Evolutionary conservation across 1,284 basidiomycete genomes (phyloP), one percentile per base, ranked within the genome.

Genomic region (Ceratobasidium sp.): DNA sequence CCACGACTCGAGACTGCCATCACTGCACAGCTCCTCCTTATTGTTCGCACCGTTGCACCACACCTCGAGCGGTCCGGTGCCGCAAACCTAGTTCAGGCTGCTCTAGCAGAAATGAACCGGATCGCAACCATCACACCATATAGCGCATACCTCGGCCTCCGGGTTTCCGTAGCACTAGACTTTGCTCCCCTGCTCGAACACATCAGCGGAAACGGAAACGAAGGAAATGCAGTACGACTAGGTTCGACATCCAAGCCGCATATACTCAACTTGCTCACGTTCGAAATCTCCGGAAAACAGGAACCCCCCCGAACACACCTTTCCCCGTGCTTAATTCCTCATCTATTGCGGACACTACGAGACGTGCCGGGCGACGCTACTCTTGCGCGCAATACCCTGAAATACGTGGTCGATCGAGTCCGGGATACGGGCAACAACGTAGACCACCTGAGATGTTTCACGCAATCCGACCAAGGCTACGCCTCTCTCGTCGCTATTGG

Each of bases 391-490:
- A 33, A 29, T 3, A 57, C 48, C 44, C 41, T 72, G 19, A 72
- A 72, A 51, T 72, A 72, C 41, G 47, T 72, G 17, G 47, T 53
- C 31, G 57, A 51, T 41, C 69, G 69, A 29, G 56, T 72, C 14
- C 56, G 69, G 19, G 57, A 72, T 24, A 62, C 69, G 14, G 15
- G 50, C 19, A 33, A 47, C 29, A 62, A 44, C 29, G 15, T 29
- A 9, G 57, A 62, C 9, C 51, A 72, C 22, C 29, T 72, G 45
- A 44, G 45, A 41, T 27, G 31, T 17, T 72, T 72, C 36, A 62
- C 57, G 4, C 69, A 53, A 24, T 62, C 69, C n/a, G 57, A 72
- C 41, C 69, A 72, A 51, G 69, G 69, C 7, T 72, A 50, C 47
- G 41, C 69, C 11, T 17, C 45, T 0, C 57, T 72, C 17, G 56